Base-by-base conservation (phyloP, 169 alveolate species). In the Babesia bigemina region DNA sequence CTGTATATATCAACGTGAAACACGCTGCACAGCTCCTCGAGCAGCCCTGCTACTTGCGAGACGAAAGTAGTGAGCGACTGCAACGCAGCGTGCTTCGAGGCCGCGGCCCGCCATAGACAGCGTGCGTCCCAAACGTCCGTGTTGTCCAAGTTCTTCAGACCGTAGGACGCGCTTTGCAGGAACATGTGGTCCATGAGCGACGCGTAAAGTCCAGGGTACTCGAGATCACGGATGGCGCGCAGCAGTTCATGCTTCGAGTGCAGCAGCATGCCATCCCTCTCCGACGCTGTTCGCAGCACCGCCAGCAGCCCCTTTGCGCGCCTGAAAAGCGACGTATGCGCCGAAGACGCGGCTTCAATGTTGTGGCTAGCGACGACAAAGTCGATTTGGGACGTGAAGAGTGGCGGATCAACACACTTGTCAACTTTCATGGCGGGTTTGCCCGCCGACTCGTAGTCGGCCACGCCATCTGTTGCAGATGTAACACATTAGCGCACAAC, bases 231-330 rank as follows among this genome's bases (percentile, higher is more conserved):
- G 21, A 79, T 69, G 72, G 53, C n/a, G 28, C 50, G 44, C 56
- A 45, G 14, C 42, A 77, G 63, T 21, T 10, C 57, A 8, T 59
- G 36, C 75, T 63, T 63, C 50, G 59, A 63, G 29, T 33, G 49
- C 8, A 28, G 48, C 71, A 45, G 49, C 33, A 52, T 26, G 45
- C 36, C 70, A 12, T 39, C 52, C n/a, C 55, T 45, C 50, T 79
- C 88, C 44, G 82, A 22, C 62, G 74, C 74, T 13, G 55, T 19
- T 22, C 50, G 9, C 36, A 79, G 33, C 26, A 79, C 75, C 21
- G 86, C 52, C 17, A 79, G 53, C 19, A 79, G 71, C 36, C 88
- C 88, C 70, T 45, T 70, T 3, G 76, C 56, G 22, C 73, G 72
- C 60, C 79, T 75, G 17, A 79, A 21, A 0, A 79, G 78, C 45